Evolutionary conservation across 2,329 filamentous ascomycete species (phyloP).

Genomic region (Botrytis sinoallii): DNA sequence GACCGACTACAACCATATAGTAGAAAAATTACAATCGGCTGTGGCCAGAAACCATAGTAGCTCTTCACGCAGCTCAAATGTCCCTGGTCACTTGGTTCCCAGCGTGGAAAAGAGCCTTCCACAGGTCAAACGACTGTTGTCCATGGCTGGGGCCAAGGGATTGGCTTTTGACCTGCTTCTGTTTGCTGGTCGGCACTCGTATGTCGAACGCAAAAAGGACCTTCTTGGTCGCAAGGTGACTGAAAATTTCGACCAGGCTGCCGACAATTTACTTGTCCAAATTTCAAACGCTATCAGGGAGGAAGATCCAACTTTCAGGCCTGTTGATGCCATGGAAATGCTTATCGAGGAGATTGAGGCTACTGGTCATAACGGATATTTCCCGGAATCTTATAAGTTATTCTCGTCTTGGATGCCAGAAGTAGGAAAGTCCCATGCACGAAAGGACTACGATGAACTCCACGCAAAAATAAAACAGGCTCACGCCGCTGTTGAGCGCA

Average conservation of each 20-base stretch:
- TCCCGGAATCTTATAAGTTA: not conserved
- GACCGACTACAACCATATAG: not conserved
- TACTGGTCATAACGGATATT: not conserved
- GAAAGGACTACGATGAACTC: not conserved
- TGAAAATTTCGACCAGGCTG: not conserved
- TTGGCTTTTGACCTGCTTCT: slow-evolving; percentile 1
- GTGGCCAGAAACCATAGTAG: not conserved
- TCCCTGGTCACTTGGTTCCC: not conserved
- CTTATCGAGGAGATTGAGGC: slow-evolving; percentile 3
- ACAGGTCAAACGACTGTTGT: not conserved
- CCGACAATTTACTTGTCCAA: not conserved
- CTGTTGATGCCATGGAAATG: not conserved
- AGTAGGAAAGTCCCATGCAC: not conserved
- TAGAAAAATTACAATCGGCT: not conserved
- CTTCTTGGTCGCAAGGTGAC: not conserved
- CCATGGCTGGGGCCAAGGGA: not conserved
- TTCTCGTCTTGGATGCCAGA: slow-evolving; percentile 10
- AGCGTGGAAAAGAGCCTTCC: not conserved
- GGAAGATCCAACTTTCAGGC: not conserved
- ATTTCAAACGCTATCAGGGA: not conserved
- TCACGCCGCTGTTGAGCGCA: not conserved
- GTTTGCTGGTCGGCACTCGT: not conserved
- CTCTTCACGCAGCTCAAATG: not conserved
- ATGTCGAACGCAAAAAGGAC: too few species aligned
- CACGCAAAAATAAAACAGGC: not conserved